Evolutionary conservation across 768 basidiomycete genomes (phyloP).

Genomic region (Pilatotrama ljubarskyi): DNA sequence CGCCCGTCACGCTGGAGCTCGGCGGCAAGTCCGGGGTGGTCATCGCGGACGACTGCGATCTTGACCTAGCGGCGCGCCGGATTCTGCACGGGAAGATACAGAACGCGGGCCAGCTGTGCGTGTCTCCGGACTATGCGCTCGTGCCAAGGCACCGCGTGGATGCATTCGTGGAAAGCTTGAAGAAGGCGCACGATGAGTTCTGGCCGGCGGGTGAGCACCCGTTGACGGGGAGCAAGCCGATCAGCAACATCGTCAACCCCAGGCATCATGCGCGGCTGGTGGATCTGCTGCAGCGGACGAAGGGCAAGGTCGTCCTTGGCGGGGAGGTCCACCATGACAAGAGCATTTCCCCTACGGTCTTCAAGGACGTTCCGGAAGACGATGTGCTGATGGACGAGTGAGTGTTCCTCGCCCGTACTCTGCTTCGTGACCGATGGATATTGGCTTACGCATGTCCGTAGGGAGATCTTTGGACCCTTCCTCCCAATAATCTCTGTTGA

Average conservation of each 20-base stretch:
- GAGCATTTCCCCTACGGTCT: conserved; percentile 60
- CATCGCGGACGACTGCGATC: conserved; percentile 42
- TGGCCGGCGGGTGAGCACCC: conserved; percentile 51
- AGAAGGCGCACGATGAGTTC: conserved; percentile 46
- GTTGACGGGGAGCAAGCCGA: conserved; percentile 40
- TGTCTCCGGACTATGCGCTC: conserved; percentile 48
- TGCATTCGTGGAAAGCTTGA: conserved; percentile 46
- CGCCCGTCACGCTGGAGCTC: conserved; percentile 45
- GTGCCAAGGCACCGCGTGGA: conserved; percentile 44
- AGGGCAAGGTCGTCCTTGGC: conserved; percentile 58
- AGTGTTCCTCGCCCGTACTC: conserved; percentile 26
- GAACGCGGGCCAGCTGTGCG: conserved; percentile 64
- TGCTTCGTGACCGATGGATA: not conserved
- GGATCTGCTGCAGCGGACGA: conserved; percentile 51
- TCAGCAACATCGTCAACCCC: conserved; percentile 54
- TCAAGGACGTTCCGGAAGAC: conserved; percentile 50
- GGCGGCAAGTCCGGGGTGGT: conserved; percentile 49
- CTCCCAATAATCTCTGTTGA: conserved; percentile 63
- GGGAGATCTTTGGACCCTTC: conserved; percentile 76
- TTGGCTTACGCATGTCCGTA: conserved; percentile 26
- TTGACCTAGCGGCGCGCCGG: conserved; percentile 59
- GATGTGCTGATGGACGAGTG: conserved; percentile 67
- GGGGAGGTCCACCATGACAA: conserved; percentile 42
- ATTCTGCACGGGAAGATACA: conserved; percentile 65
- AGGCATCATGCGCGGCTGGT: conserved; percentile 55